Evolutionary conservation across 2,329 filamentous ascomycete genomes (phyloP).

Genomic region (Venturia effusa): DNA sequence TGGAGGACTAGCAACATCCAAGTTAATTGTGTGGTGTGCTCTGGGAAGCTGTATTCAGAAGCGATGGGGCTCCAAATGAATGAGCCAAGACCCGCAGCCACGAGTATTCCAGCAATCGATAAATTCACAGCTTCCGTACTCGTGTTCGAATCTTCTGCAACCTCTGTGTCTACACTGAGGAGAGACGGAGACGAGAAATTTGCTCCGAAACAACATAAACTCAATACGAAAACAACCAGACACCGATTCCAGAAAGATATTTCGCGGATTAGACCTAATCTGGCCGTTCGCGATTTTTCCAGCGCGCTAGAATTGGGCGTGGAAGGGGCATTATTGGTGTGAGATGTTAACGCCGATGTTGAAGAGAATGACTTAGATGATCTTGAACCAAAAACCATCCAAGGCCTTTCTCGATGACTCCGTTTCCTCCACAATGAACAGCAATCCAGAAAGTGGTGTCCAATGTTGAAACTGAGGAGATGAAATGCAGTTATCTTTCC

Average conservation of each 20-base stretch:
- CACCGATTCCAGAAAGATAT: neutral
- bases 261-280: neutral
- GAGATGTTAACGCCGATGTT: neutral
- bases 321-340: neutral
- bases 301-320: neutral
- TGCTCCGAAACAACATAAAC: neutral
- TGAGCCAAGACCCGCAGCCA: neutral
- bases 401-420: neutral
- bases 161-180: neutral
- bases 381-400: neutral
- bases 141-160: neutral
- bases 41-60: slow-evolving; percentile 33
- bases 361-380: neutral
- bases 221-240: neutral
- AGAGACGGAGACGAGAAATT: neutral
- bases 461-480: too few relatives aligned
- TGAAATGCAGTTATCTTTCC: too few relatives aligned
- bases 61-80: neutral
- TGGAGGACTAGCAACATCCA: slow-evolving; percentile 27
- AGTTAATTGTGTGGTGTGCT: slow-evolving; percentile 35
- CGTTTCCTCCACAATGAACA: neutral
- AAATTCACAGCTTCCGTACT: neutral
- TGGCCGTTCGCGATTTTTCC: neutral
- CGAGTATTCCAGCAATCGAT: neutral
- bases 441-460: neutral